Evolutionary conservation across 1,139 yeast genomes (phyloP), one percentile per base, ranked within the genome.

Genomic region (Candida mesenterica): DNA sequence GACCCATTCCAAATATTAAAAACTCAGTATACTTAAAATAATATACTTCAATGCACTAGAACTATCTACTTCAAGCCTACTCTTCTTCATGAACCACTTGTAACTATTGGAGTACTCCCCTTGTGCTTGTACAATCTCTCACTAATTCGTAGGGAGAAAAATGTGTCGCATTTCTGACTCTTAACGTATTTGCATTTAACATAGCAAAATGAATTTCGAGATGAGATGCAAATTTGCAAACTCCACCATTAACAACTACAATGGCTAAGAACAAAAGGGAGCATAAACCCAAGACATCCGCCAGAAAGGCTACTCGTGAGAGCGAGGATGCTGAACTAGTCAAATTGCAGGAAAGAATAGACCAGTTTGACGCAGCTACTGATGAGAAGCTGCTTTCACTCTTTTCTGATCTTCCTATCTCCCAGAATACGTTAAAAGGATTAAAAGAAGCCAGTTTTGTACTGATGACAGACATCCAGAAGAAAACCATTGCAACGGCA

Each of bases 401-500:
- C 40, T 80, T 80, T 48, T 61, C 68, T 41, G 92, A 92, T 43
- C 71, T 92, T 18, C 97, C 98, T 4, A 61, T 92, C 18, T 77
- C 94, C 4, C 57, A 66, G 15, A 67, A 68, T 4, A 84, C 96
- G 4, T 50, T 79, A 14, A 71, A 72, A 45, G 98, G 98, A 2
- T 64, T 92, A 28, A 79, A 76, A 40, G 86, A 81, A 36, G 72
- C 86, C 15, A 75, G 81, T 42, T 92, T 82, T 57, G 70, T 84
- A 3, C 73, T 79, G 15, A 60, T 89, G 64, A 92, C 98, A 0
- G 96, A 86, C 38, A 87, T 92, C 39, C 99, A 92, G 53, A 77
- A 74, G 46, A 79, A 79, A 36, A 73, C 96, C 4, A 86, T 92
- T 24, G 86, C 95, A 0, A 63, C 75, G 13, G 82, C 95, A 1